Percentiles rank a stretch among this genome's conserved stretches.
Evolutionary conservation across 2,329 filamentous ascomycete species (phyloP).

Genomic region (Aureobasidium mangrovei): DNA sequence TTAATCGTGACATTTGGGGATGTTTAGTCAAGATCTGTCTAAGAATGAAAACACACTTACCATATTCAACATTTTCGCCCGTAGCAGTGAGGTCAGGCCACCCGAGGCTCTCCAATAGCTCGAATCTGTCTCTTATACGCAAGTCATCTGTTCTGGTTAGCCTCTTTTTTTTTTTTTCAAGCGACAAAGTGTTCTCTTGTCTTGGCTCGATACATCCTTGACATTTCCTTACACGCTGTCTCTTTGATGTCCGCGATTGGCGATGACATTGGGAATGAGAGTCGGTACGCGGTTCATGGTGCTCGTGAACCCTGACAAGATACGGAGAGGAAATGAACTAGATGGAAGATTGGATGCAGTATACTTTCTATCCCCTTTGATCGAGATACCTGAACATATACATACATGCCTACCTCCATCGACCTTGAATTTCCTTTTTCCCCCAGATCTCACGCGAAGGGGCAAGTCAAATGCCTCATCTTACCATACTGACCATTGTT

Average conservation of each 20-base stretch:
- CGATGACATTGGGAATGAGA: constrained; percentile 8
- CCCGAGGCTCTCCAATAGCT: constrained; percentile 35
- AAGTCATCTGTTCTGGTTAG: not conserved
- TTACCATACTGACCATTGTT: no score
- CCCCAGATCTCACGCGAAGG: no score
- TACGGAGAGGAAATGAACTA: not conserved
- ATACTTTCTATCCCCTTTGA: no score
- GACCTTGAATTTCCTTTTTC: no score
- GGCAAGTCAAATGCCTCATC: no score
- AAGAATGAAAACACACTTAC: not conserved
- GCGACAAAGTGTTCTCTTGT: not conserved
- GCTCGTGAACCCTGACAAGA: not conserved
- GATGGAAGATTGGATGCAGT: not conserved
- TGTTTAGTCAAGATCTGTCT: not conserved
- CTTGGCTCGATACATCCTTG: constrained; percentile 6
- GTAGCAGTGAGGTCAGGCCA: constrained; percentile 31
- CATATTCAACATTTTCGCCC: not conserved
- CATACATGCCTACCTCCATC: no score
- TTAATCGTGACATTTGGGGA: constrained; percentile 2
- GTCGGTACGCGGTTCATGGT: constrained; percentile 9
- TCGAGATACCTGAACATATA: no score
- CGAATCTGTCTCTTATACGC: constrained; percentile 27
- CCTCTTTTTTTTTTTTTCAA: not conserved
- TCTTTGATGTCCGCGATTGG: constrained; percentile 8
- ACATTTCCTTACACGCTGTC: constrained; percentile 3